A percentile compares a stretch with the other conserved stretches of the same genome.
Conservation (phyloP, 768 basidiomycete genomes). For the Nevesoporus exiguus region DNA sequence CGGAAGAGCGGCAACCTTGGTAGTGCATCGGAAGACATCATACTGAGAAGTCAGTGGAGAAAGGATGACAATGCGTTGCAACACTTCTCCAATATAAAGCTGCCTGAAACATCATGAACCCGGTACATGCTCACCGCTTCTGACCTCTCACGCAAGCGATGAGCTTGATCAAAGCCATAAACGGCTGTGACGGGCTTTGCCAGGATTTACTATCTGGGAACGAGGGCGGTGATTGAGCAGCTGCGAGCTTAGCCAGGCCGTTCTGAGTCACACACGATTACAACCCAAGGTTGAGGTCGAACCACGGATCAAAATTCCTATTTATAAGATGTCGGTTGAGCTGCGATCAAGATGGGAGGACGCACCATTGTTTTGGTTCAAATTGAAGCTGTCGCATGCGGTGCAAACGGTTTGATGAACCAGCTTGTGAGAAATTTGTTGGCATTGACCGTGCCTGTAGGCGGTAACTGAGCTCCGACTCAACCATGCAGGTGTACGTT, state of each 20-base stretch:
- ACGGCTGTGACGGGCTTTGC: background rate
- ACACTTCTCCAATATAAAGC: background rate
- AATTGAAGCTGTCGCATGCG: no score
- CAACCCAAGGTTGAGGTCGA: no score
- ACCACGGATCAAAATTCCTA: background rate
- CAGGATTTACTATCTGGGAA: background rate
- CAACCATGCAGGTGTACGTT: no score
- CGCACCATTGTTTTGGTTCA: no score
- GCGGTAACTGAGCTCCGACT: no score
- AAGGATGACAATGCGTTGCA: background rate
- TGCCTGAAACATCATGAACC: background rate
- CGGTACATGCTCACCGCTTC: background rate
- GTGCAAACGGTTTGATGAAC: no score
- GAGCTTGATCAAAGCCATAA: background rate
- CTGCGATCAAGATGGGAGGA: no score
- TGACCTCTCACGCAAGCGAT: no score
- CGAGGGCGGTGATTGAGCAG: background rate
- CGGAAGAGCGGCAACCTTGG: background rate
- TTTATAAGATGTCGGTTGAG: no score
- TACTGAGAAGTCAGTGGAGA: background rate
- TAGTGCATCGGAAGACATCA: background rate
- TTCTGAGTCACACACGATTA: background rate
- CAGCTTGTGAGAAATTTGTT: no score
- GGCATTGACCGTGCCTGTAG: no score
- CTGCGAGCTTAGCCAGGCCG: background rate